These are phyloP conservation scores for Talaromyces rugulosus DNA, from an alignment of 2,329 filamentous ascomycete species.

Conservation along the genomic window DNA sequence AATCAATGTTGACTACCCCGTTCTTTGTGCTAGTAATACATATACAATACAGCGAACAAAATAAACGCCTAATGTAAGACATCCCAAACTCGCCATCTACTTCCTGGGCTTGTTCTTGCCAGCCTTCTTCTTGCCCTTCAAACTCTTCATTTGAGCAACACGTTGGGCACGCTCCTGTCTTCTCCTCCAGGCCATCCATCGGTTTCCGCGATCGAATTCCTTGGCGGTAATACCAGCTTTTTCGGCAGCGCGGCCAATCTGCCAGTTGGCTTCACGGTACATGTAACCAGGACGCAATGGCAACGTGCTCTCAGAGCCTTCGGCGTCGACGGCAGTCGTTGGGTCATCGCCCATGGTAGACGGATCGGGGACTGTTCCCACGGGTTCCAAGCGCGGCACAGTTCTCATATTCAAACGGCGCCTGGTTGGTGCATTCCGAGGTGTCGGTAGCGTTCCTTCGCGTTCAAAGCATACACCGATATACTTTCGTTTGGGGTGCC, in stretches of 20 bases:
- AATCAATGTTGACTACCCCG: not conserved
- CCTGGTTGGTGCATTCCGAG: conserved; percentile 66
- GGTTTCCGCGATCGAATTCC: conserved; percentile 54
- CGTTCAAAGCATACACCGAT: conserved; percentile 90
- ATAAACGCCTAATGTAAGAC: conserved; percentile 1
- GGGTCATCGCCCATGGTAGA: conserved; percentile 16
- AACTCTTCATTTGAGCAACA: conserved; percentile 51
- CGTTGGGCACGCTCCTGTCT: conserved; percentile 46
- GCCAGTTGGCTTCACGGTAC: conserved; percentile 63
- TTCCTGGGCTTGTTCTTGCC: conserved; percentile 26
- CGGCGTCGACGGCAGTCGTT: conserved; percentile 20
- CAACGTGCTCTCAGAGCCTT: conserved; percentile 21
- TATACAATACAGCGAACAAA: conserved; percentile 10
- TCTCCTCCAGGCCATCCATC: conserved; percentile 64
- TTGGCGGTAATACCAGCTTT: conserved; percentile 54
- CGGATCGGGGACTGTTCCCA: conserved; percentile 15
- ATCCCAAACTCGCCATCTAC: conserved; percentile 13
- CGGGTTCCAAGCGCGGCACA: conserved; percentile 31
- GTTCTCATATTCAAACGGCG: conserved; percentile 72
- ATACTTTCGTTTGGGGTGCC: conserved; percentile 83
- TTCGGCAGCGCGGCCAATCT: conserved; percentile 62
- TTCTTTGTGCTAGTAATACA: conserved; percentile 4
- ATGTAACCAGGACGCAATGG: conserved; percentile 56
- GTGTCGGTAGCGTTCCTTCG: conserved; percentile 72
- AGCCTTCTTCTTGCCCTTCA: conserved; percentile 45